Evolutionary conservation across 1,139 yeast genomes (phyloP), one percentile per base, ranked within the genome.

Genomic region (Candida sp.): DNA sequence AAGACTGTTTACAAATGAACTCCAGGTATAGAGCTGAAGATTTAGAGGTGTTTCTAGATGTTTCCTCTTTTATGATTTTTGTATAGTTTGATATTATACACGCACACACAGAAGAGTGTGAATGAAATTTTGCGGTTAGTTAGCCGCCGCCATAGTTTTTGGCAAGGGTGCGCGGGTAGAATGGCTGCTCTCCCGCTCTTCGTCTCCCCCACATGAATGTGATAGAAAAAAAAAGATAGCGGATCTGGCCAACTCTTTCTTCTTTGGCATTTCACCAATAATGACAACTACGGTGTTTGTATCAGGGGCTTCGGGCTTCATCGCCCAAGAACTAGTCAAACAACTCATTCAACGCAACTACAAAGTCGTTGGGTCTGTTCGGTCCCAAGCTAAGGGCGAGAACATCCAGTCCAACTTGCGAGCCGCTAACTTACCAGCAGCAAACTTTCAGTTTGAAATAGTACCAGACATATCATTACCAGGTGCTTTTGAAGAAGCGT

Each of bases 231-330:
- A 17, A 17, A 17, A 17, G 17, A 17, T 17, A 17, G 17, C 17
- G 17, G 17, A 17, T 17, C 17, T 17, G 17, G n/a, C 1, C 38
- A 4, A 12, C 22, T 34, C 6, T 34, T 34, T 34, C 38, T 34
- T 34, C 25, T 34, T 34, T 9, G 8, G 8, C 7, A 37, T 17
- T 3, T 7, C 8, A 35, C 7, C 9, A 12, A 8, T 12, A 17
- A 12, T 5, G 11, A 6, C 23, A 35, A 46, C 49, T 12, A 57
- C 63, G 11, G 73, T 77, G 22, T 70, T 81, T 22, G 77, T 83
- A 25, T 75, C 86, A 1, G 87, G 87, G 1, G 85, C 81, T 6
- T 75, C 83, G 5, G 86, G 87, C n/a, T 83, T 72, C 58, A 76
- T 83, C 50, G 86, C 85, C 7, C 75, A 71, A 48, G 75, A 73